Percentiles rank a stretch among this genome's conserved stretches.
Conservation (phyloP, 345 rosid species). For the Limnanthes douglasii region DNA sequence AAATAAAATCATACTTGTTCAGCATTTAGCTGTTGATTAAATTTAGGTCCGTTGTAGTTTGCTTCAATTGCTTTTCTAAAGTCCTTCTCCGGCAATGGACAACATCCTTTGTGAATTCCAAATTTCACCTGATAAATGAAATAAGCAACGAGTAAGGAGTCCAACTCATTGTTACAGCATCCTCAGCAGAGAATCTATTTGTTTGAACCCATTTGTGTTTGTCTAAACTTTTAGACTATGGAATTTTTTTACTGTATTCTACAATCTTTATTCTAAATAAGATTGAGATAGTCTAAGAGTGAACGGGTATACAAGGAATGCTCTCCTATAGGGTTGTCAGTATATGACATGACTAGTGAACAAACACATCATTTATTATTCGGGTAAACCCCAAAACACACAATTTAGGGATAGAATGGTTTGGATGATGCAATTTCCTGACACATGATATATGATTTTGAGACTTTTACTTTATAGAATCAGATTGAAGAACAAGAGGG, state of each 20-base stretch:
- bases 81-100: conserved; percentile 27
- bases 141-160: not conserved
- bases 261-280: not conserved
- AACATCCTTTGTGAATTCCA: conserved; percentile 26
- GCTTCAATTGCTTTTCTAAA: conserved; percentile 25
- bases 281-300: not conserved
- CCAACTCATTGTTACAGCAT: not conserved
- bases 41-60: conserved; percentile 27
- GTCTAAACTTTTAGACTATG: too few species aligned
- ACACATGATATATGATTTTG: not conserved
- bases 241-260: too few species aligned
- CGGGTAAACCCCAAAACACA: not conserved
- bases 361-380: not conserved
- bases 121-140: conserved; percentile 27
- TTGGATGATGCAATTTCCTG: too few species aligned
- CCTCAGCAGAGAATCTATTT: not conserved
- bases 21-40: conserved; percentile 26
- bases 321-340: too few species aligned
- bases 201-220: not conserved
- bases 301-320: too few species aligned
- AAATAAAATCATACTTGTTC: conserved; percentile 19
- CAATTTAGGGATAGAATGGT: too few species aligned
- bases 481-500: not conserved
- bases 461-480: not conserved
- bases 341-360: not conserved